A percentile compares a stretch with the other conserved stretches of the same genome.
Conservation (phyloP, 1,284 basidiomycete genomes). For the Irpex sp. region DNA sequence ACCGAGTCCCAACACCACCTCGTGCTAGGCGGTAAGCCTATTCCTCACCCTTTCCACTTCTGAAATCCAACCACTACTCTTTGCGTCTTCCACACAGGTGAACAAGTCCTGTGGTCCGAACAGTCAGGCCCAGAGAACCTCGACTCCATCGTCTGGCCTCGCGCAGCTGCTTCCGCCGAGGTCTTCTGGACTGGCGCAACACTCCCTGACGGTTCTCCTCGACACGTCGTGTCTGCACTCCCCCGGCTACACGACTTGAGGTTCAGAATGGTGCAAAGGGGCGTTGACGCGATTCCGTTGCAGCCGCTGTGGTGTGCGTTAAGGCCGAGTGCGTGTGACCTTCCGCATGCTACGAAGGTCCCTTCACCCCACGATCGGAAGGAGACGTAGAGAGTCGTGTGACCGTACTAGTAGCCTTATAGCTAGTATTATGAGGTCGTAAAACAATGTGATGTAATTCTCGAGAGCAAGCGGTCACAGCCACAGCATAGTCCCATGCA, state of each 20-base stretch:
- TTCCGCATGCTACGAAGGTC: constrained; percentile 14
- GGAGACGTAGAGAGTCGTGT: not conserved
- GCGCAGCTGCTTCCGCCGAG: constrained; percentile 75
- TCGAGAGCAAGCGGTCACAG: not conserved
- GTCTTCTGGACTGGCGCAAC: constrained; percentile 64
- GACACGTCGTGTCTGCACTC: constrained; percentile 58
- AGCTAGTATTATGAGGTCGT: too few species aligned
- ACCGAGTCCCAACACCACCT: constrained; percentile 41
- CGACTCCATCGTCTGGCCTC: constrained; percentile 73
- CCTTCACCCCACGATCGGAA: not conserved
- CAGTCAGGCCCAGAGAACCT: constrained; percentile 68
- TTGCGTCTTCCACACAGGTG: too few species aligned
- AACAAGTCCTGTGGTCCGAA: constrained; percentile 37
- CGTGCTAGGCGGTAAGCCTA: constrained; percentile 58
- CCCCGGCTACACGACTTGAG: constrained; percentile 74
- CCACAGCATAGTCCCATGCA: not conserved
- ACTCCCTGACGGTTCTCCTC: constrained; percentile 11
- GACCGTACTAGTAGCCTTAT: too few species aligned
- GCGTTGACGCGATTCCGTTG: constrained; percentile 61
- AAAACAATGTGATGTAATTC: not conserved
- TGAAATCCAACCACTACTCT: too few species aligned
- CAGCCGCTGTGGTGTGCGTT: constrained; percentile 83
- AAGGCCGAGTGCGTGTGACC: constrained; percentile 53
- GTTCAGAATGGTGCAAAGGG: constrained; percentile 64
- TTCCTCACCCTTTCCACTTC: not conserved